Conservation (phyloP, 2,329 filamentous ascomycete genomes). For the Fusarium setosum region DNA sequence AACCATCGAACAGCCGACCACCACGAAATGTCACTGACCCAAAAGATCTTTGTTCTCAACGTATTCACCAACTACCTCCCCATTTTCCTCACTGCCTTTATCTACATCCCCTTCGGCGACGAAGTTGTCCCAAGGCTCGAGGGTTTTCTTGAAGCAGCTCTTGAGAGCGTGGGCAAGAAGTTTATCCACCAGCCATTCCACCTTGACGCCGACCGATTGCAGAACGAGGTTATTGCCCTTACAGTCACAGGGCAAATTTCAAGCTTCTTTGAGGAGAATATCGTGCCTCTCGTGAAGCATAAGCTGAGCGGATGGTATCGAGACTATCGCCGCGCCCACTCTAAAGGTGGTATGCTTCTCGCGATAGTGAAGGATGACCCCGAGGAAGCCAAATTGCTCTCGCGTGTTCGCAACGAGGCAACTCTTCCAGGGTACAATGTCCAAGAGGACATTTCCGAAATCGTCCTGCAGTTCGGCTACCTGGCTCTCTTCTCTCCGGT, state of each 20-base stretch:
- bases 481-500: constrained; percentile 79
- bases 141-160: constrained; percentile 64
- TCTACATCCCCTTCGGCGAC: constrained; percentile 81
- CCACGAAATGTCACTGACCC: constrained; percentile 76
- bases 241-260: constrained; percentile 79
- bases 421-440: constrained; percentile 78
- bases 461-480: constrained; percentile 80
- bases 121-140: constrained; percentile 76
- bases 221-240: constrained; percentile 80
- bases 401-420: constrained; percentile 73
- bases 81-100: constrained; percentile 80
- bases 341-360: constrained; percentile 57
- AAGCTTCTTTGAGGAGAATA: constrained; percentile 77
- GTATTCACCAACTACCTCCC: constrained; percentile 85
- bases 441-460: constrained; percentile 77
- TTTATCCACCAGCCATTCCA: constrained; percentile 67
- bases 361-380: constrained; percentile 65
- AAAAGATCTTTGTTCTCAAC: constrained; percentile 82
- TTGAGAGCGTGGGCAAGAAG: constrained; percentile 57
- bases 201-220: constrained; percentile 73
- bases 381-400: constrained; percentile 73
- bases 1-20: constrained; percentile 79
- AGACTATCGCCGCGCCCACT: constrained; percentile 48
- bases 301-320: constrained; percentile 60
- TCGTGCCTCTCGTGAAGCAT: constrained; percentile 76